These are phyloP conservation scores for Phaffomyces thermotolerans DNA, from an alignment of 805 yeast genomes.

Conservation along the genomic window DNA sequence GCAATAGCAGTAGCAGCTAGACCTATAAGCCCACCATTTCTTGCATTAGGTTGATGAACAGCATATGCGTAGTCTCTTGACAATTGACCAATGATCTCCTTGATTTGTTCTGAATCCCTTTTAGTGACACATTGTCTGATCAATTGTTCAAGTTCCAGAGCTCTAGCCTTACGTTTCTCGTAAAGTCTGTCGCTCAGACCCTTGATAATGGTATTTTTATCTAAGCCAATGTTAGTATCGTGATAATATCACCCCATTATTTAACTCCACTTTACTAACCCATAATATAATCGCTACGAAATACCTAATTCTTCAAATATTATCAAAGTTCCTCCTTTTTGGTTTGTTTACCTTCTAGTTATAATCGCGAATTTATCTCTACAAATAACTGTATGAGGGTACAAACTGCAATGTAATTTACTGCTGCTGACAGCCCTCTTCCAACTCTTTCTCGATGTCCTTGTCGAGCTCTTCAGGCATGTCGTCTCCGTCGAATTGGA, in stretches of 20 bases:
- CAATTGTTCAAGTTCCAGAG: constrained; percentile 67
- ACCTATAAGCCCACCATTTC: constrained; percentile 95
- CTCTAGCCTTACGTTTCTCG: constrained; percentile 73
- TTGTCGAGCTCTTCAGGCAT: constrained; percentile 43
- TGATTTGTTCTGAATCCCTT: constrained; percentile 54
- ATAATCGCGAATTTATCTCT: neutral
- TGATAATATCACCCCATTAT: no score
- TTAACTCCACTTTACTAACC: neutral
- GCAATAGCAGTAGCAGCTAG: constrained; percentile 95
- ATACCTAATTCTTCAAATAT: neutral
- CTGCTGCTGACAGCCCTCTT: constrained; percentile 41
- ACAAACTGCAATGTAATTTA: neutral
- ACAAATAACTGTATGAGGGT: neutral
- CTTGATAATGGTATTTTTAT: constrained; percentile 49
- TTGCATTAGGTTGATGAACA: constrained; percentile 75
- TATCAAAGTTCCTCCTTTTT: no score
- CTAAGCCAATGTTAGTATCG: constrained; percentile 25
- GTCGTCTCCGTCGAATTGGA: constrained; percentile 45
- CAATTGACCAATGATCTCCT: constrained; percentile 61
- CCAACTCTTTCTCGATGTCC: constrained; percentile 32
- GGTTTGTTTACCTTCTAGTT: no score
- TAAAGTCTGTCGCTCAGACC: constrained; percentile 69
- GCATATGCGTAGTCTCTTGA: constrained; percentile 75
- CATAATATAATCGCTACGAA: neutral
- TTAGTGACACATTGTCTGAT: constrained; percentile 62